Evolutionary conservation across 495 filamentous ascomycete species (phyloP).

Genomic region (Neurospora tetrasperma): DNA sequence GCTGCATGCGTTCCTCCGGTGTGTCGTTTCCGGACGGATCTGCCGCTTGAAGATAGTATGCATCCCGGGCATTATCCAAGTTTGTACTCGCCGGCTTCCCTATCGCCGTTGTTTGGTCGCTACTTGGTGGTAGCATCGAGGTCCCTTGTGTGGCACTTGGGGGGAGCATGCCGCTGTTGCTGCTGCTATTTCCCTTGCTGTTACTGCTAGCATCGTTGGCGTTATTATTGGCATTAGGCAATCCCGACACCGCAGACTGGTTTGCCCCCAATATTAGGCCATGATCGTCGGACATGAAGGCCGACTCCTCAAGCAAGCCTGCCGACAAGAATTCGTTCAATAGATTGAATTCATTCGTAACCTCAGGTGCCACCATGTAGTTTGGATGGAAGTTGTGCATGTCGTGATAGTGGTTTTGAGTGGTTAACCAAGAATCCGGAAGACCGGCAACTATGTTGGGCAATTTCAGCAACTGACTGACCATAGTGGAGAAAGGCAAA

Average conservation of each 20-base stretch:
- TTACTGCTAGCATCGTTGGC: constrained; percentile 17
- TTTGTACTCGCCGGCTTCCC: constrained; percentile 48
- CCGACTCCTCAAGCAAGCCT: constrained; percentile 72
- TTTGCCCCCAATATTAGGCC: constrained; percentile 26
- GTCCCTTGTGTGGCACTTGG: constrained; percentile 27
- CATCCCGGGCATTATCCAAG: constrained; percentile 71
- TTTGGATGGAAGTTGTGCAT: constrained; percentile 90
- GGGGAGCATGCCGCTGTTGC: constrained; percentile 31
- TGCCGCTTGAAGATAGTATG: constrained; percentile 95
- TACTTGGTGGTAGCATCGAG: constrained; percentile 37
- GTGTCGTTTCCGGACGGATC: constrained; percentile 87
- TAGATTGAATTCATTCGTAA: constrained; percentile 90
- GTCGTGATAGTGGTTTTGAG: constrained; percentile 76
- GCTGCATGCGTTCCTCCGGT: constrained; percentile 91
- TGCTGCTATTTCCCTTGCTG: constrained; percentile 17
- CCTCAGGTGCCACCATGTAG: constrained; percentile 92
- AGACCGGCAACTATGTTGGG: constrained; percentile 34
- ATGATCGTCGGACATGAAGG: constrained; percentile 51
- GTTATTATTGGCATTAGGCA: constrained; percentile 21
- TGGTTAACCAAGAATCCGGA: constrained; percentile 47
- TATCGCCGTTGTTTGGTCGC: constrained; percentile 45
- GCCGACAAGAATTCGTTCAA: constrained; percentile 92
- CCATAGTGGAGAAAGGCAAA: constrained; percentile 13
- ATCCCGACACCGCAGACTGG: constrained; percentile 24
- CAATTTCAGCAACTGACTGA: constrained; percentile 29